Evolutionary conservation across 2,329 filamentous ascomycete species (phyloP), one percentile per base, ranked within the genome.

Genomic region (Venturia asperata): DNA sequence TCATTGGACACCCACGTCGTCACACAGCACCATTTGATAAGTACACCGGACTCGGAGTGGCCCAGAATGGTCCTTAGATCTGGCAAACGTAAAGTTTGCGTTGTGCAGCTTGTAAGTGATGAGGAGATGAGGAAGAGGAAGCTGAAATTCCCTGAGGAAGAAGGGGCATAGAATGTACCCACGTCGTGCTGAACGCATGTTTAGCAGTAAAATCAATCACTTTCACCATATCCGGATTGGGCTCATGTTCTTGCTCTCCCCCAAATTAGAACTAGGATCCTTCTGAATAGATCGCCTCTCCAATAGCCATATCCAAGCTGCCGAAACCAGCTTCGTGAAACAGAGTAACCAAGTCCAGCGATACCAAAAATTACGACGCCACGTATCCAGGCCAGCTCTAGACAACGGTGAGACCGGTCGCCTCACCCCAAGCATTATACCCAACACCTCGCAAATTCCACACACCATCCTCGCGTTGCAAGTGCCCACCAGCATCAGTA

Each of bases 401-500:
- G 15, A 71, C 67, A 62, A 85, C 71, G 39, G 77, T 80, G 65
- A 86, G 69, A 47, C 80, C 77, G 68, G 74, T 79, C 39, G 77
- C 77, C 68, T 84, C 80, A 2, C 83, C 84, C 73, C 82, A 86
- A 0, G 82, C 84, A 73, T 85, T 84, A 73, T 86, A 87, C 37
- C 77, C 82, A 5, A 86, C 82, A 0, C 84, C 84, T 65, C 84
- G 76, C 66, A 84, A 72, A 72, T 86, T 86, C 84, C 84, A 87
- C 69, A 79, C 72, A 3, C 79, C 77, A 65, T 75, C 74, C 67
- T 77, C 72, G 27, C 72, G 73, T 70, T 86, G 84, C 30, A 74
- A 74, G 70, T 85, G 82, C 3, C 83, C 82, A 34, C 74, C 79
- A 47, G 69, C 74, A 74, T 86, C 84, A 6, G 78, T 82, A 1